Base-by-base conservation (phyloP, 2,329 filamentous ascomycete genomes). In the Aotearoamyces nothofagi region DNA sequence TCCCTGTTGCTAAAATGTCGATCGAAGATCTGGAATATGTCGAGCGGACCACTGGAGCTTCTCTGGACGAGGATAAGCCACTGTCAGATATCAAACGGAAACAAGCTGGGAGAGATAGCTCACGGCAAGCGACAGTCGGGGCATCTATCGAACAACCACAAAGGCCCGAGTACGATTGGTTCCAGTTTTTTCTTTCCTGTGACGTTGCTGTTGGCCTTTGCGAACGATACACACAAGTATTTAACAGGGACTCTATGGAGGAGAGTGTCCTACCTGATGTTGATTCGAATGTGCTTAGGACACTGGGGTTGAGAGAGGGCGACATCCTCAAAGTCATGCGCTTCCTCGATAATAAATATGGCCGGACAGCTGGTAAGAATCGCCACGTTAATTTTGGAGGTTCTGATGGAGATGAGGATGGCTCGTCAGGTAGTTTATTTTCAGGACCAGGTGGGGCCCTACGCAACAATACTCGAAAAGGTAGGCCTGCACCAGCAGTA, bases 321-420 rank as follows among this genome's bases (percentile, higher is more conserved):
- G 90, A 98, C 51, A 93, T 94, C 34, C 71, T 98, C 45, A 86
- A 92, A 38, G 81, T 98, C 5, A 94, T 90, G 73, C 86, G 87
- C 38, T 70, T 69, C 42, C 55, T 98, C 32, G 87, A 98, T 51
- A 68, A 63, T 48, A 90, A 82, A 49, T 93, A 70, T 47, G 69
- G 66, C 27, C 76, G 86, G 20, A 69, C 62, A 26, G 64, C 65
- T 39, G 66, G 63, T 32, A 72, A 69, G 42, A 59, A 61, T 33
- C 57, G 62, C 24, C 60, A 56, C 38, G 63, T 65, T 16, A 66
- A 56, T 42, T 65, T 66, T 43, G 63, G 56, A 7, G 60, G 57
- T 2, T 52, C 59, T 31, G 58, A 63, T 36, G 69, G 63, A n/a
- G 73, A 76, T 33, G 66, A 64, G 11, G 67, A 62, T 11, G 19